Evolutionary conservation across 352 stramenopile species (phyloP), one percentile per base, ranked within the genome.

Genomic region (Pythium pectinolyticum): DNA sequence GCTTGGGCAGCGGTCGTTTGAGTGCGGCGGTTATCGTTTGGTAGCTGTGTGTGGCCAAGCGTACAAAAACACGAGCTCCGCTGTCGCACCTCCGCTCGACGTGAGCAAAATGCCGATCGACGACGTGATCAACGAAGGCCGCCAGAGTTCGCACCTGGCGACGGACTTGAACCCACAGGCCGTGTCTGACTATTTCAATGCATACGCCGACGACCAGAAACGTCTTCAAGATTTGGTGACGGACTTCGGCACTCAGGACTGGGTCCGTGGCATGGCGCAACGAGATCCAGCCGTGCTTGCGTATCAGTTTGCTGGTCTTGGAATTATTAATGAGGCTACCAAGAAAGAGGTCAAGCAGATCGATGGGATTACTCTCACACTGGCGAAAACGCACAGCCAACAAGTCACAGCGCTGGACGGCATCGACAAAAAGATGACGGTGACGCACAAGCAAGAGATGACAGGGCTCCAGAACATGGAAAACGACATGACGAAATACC

Each of bases 401-500:
- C 24, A 59, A 24, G 19, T 37, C 0, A 50, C 22, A 8, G 37
- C 25, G 24, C 35, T 59, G 24, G 50, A 3, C 8, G 20, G 28
- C 39, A 15, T 59, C 35, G 50, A 49, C 52, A 48, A 59, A 22
- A 59, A 59, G 22, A 22, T 59, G 2, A 46, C 30, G 5, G 15
- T 3, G 11, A 40, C 22, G 3, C 37, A 50, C 37, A 25, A 25
- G 6, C 22, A 35, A 3, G 52, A 59, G 34, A 59, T 59, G 52
- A 27, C 35, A 17, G 52, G 52, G 25, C 52, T 59, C 6, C 32
- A 22, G 35, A 31, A 9, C 14, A 35, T 59, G 24, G 52, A 50
- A 17, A 50, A 59, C 52, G 35, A 49, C 35, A 59, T 59, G 52
- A 50, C 34, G 14, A 48, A 22, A 37, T 59, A 50, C 35, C 52